These are phyloP conservation scores for Boletus vermiculosoides DNA, from an alignment of 768 basidiomycete species.

Conservation along the genomic window DNA sequence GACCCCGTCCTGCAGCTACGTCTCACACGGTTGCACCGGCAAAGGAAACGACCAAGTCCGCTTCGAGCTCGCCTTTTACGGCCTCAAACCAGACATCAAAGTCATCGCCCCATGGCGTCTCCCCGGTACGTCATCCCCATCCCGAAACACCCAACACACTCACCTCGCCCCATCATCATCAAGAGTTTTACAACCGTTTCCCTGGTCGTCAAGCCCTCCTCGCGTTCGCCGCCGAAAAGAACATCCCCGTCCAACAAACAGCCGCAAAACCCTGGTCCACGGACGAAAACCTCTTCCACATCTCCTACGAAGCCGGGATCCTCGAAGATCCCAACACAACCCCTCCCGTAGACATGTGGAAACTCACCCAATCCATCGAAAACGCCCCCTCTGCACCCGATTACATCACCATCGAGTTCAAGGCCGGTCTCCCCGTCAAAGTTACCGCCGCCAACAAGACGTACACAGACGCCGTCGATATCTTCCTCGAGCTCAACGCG, in stretches of 20 bases:
- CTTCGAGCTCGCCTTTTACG: constrained; percentile 99
- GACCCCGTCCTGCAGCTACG: constrained; percentile 55
- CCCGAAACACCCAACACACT: not conserved
- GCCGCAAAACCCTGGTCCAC: constrained; percentile 98
- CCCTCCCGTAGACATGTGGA: constrained; percentile 98
- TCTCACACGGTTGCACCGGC: constrained; percentile 98
- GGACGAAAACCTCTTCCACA: constrained; percentile 99
- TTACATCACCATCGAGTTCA: constrained; percentile 81
- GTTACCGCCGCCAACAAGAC: constrained; percentile 61
- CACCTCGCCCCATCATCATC: constrained; percentile 1
- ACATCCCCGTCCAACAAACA: constrained; percentile 94
- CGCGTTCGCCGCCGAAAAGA: constrained; percentile 80
- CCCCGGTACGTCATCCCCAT: constrained; percentile 54
- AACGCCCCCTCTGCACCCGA: constrained; percentile 79
- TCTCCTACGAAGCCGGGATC: constrained; percentile 99
- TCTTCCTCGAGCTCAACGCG: constrained; percentile 88
- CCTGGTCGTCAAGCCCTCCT: constrained; percentile 93
- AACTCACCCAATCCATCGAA: constrained; percentile 83
- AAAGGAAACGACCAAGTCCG: constrained; percentile 99
- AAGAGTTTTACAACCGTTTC: constrained; percentile 97
- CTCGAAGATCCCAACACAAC: constrained; percentile 95
- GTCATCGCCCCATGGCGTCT: constrained; percentile 98
- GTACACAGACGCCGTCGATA: constrained; percentile 90
- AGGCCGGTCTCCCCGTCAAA: constrained; percentile 81
- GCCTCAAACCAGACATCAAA: constrained; percentile 97